phyloP scores from a whole-genome alignment of 768 basidiomycete species.

The Rossbeevera mucosa region DNA sequence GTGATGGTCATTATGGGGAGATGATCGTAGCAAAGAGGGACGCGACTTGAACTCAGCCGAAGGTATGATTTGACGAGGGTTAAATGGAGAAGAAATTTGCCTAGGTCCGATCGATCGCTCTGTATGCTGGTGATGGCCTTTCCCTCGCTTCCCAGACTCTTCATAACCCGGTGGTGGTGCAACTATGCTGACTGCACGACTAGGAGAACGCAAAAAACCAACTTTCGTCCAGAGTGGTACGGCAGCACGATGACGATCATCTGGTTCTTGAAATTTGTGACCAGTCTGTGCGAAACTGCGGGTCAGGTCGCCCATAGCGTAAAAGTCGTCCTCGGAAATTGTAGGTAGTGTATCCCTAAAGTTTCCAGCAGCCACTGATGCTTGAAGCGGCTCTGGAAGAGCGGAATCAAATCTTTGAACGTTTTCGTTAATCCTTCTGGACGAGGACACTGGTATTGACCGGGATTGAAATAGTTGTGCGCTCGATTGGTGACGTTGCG shows the following conservation, averaged over 20 bases:
- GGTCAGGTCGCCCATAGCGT: conserved; percentile 18
- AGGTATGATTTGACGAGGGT: conserved; percentile 5
- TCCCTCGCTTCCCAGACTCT: conserved; percentile 14
- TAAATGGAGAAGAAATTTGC: conserved; percentile 3
- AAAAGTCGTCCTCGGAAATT: conserved; percentile 37
- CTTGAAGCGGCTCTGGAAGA: background rate
- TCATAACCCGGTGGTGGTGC: conserved; percentile 23
- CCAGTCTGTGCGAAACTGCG: conserved; percentile 4
- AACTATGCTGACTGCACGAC: conserved; percentile 30
- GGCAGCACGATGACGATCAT: background rate
- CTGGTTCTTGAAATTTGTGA: conserved; percentile 1
- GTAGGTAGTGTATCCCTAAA: conserved; percentile 20
- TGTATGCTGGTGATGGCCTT: conserved; percentile 6
- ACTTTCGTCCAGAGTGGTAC: background rate
- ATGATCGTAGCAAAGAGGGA: conserved; percentile 14
- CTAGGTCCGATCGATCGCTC: conserved; percentile 4
- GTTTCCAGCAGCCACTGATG: conserved; percentile 4
- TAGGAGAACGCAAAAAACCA: conserved; percentile 21
- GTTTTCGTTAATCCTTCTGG: conserved; percentile 7
- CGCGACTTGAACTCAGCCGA: conserved; percentile 5
- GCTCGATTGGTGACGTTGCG: conserved; percentile 21
- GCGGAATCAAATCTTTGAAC: conserved; percentile 5
- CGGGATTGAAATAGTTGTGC: conserved; percentile 6
- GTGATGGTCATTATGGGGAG: conserved; percentile 21
- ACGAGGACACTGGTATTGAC: conserved; percentile 1